These are phyloP conservation scores for Alternaria brassicicola DNA, from an alignment of 2,329 filamentous ascomycete species.

Conservation along the genomic window DNA sequence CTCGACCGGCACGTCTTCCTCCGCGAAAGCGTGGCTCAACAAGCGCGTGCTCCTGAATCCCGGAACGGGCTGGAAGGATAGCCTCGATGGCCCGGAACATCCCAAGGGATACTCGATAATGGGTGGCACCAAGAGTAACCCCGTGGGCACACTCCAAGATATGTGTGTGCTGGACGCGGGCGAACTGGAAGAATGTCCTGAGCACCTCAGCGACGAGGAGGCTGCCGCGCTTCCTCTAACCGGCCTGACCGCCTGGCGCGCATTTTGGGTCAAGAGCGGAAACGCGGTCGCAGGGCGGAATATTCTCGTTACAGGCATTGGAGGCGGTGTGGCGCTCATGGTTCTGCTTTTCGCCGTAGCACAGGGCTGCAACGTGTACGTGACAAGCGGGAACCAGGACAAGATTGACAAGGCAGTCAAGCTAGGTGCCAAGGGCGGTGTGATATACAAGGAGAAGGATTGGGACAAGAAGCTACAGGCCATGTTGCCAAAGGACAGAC, in stretches of 20 bases:
- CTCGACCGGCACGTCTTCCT: slow-evolving; percentile 61
- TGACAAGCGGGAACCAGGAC: slow-evolving; percentile 74
- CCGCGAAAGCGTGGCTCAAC: slow-evolving; percentile 62
- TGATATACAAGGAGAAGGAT: slow-evolving; percentile 75
- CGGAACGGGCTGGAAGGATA: slow-evolving; percentile 75
- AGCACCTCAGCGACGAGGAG: slow-evolving; percentile 73
- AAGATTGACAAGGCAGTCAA: slow-evolving; percentile 76
- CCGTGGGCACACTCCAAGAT: slow-evolving; percentile 76
- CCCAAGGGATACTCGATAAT: slow-evolving; percentile 65
- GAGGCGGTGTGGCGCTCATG: slow-evolving; percentile 87
- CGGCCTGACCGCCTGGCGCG: slow-evolving; percentile 87
- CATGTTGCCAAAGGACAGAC: slow-evolving; percentile 68
- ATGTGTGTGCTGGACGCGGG: slow-evolving; percentile 69
- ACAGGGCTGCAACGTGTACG: slow-evolving; percentile 77
- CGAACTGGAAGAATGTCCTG: slow-evolving; percentile 78
- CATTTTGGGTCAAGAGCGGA: slow-evolving; percentile 77
- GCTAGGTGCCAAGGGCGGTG: slow-evolving; percentile 81
- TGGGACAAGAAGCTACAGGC: slow-evolving; percentile 79
- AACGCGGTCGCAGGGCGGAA: slow-evolving; percentile 70
- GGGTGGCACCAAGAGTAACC: slow-evolving; percentile 70
- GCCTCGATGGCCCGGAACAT: slow-evolving; percentile 75
- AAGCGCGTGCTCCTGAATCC: slow-evolving; percentile 81
- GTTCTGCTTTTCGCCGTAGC: slow-evolving; percentile 78
- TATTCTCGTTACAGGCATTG: slow-evolving; percentile 87
- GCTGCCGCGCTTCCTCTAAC: slow-evolving; percentile 85